These are phyloP conservation scores for Sarcodon aspratus DNA, from an alignment of 768 basidiomycete species.

Conservation along the genomic window DNA sequence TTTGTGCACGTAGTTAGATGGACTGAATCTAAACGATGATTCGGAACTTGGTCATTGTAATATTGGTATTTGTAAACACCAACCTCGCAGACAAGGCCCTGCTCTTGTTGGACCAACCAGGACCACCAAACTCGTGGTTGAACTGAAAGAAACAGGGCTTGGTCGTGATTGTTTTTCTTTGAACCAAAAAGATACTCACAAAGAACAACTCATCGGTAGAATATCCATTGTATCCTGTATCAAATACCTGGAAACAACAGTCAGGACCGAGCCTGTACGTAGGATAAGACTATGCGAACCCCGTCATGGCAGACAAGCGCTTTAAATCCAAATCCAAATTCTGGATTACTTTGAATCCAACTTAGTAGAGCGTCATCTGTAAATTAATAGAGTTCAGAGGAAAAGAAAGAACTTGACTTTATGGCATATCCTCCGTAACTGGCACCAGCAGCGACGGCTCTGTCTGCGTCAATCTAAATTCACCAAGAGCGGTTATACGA, in stretches of 20 bases:
- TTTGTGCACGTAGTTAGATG: slow-evolving; percentile 68
- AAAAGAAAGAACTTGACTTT: slow-evolving; percentile 38
- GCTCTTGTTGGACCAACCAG: slow-evolving; percentile 60
- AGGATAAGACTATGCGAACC: slow-evolving; percentile 26
- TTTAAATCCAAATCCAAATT: slow-evolving; percentile 83
- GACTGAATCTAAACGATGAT: slow-evolving; percentile 45
- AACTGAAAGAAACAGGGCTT: slow-evolving; percentile 33
- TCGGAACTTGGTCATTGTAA: neutral
- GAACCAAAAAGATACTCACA: slow-evolving; percentile 31
- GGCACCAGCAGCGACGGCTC: slow-evolving; percentile 69
- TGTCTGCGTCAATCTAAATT: slow-evolving; percentile 51
- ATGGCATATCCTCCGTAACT: slow-evolving; percentile 86
- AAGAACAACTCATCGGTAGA: slow-evolving; percentile 90
- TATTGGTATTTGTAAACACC: slow-evolving; percentile 6
- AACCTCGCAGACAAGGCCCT: slow-evolving; percentile 47
- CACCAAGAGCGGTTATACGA: neutral
- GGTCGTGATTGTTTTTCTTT: neutral
- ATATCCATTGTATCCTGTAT: slow-evolving; percentile 70
- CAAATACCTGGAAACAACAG: slow-evolving; percentile 44
- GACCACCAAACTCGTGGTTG: slow-evolving; percentile 80
- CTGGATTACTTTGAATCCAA: slow-evolving; percentile 93
- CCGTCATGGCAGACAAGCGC: slow-evolving; percentile 91
- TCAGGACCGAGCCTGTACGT: neutral
- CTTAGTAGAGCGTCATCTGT: slow-evolving; percentile 25
- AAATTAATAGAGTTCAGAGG: neutral